Evolutionary conservation across 2,329 filamentous ascomycete species (phyloP).

Genomic region (Fusarium liriodendri): DNA sequence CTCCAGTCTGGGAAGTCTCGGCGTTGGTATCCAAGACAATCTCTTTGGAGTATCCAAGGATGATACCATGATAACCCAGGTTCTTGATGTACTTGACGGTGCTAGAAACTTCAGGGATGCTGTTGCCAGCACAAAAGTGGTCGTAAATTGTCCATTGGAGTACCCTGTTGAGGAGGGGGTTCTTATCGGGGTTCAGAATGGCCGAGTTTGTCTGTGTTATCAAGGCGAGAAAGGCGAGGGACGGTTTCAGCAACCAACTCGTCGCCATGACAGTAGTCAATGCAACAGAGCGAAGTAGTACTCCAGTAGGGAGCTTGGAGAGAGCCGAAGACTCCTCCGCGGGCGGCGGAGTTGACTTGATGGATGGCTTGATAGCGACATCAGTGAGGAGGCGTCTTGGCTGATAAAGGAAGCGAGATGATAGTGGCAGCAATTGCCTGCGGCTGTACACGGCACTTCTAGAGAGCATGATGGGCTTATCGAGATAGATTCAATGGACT

Average conservation of each 20-base stretch:
- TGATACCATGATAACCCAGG: slow-evolving; percentile 63
- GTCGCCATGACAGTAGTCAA: slow-evolving; percentile 45
- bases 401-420: background rate
- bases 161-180: slow-evolving; percentile 52
- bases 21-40: slow-evolving; percentile 50
- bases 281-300: slow-evolving; percentile 39
- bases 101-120: slow-evolving; percentile 57
- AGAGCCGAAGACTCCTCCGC: slow-evolving; percentile 12
- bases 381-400: slow-evolving; percentile 9
- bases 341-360: background rate
- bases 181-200: slow-evolving; percentile 59
- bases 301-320: slow-evolving; percentile 37
- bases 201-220: slow-evolving; percentile 42
- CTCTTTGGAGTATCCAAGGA: slow-evolving; percentile 65
- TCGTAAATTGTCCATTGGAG: slow-evolving; percentile 62
- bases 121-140: slow-evolving; percentile 67
- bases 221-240: slow-evolving; percentile 38
- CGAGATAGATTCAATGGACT: background rate
- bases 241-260: slow-evolving; percentile 38
- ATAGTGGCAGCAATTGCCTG: background rate
- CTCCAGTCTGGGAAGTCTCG: slow-evolving; percentile 7
- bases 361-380: slow-evolving; percentile 13
- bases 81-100: slow-evolving; percentile 58
- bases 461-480: slow-evolving; percentile 18
- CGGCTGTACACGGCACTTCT: background rate